A percentile compares a stretch with the other conserved stretches of the same genome.
Conservation (phyloP, 345 rosid species). For the Conringia planisiliqua region DNA sequence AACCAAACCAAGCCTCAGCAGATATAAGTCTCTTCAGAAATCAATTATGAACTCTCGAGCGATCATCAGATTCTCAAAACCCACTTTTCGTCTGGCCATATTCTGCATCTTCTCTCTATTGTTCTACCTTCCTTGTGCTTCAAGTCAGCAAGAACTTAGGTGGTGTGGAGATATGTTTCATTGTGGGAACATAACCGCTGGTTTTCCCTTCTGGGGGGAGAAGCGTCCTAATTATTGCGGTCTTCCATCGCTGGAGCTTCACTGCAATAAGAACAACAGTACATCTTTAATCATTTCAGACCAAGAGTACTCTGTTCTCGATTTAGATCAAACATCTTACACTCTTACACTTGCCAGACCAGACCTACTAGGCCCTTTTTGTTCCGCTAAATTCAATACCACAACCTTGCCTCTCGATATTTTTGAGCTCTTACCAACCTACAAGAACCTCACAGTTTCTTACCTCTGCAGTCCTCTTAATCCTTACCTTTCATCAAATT, state of each 20-base stretch:
- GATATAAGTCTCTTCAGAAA: background rate
- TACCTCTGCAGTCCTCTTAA: constrained; percentile 20
- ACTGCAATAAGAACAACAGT: background rate
- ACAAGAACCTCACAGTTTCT: background rate
- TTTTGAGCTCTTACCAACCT: background rate
- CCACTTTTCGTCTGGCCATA: background rate
- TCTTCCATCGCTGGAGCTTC: constrained; percentile 27
- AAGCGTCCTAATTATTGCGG: fast-evolving
- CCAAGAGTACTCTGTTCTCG: constrained; percentile 22
- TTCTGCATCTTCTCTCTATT: background rate
- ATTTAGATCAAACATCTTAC: background rate
- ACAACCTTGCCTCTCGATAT: constrained; percentile 4
- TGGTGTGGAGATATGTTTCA: constrained; percentile 2
- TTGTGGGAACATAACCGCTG: constrained; percentile 31
- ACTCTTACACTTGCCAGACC: constrained; percentile 23
- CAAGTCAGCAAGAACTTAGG: background rate
- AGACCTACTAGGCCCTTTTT: constrained; percentile 8
- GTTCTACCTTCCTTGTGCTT: constrained; percentile 3
- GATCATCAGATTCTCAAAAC: background rate
- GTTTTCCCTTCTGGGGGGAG: constrained; percentile 48
- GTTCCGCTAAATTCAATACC: background rate
- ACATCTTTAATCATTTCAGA: constrained; percentile 4
- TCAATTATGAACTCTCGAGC: background rate
- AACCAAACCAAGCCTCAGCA: background rate
- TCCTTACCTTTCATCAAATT: background rate